Conservation (phyloP, 345 rosid species). For the Camelina neglecta region DNA sequence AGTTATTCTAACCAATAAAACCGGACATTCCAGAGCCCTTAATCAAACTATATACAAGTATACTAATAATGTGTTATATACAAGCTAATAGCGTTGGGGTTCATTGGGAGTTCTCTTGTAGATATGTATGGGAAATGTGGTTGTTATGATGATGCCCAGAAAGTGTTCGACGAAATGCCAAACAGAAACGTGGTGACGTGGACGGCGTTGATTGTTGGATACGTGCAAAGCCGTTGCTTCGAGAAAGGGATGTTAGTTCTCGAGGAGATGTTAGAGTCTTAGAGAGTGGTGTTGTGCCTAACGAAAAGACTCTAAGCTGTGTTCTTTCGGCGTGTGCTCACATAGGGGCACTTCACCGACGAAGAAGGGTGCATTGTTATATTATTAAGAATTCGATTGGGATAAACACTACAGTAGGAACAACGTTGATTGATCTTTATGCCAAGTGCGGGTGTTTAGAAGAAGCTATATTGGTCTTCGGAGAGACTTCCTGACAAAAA, state of each 20-base stretch:
- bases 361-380: slow-evolving; percentile 59
- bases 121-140: slow-evolving; percentile 67
- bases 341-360: slow-evolving; percentile 51
- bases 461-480: slow-evolving; percentile 39
- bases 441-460: slow-evolving; percentile 47
- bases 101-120: slow-evolving; percentile 64
- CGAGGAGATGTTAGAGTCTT: slow-evolving; percentile 65
- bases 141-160: slow-evolving; percentile 49
- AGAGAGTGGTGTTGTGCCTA: slow-evolving; percentile 56
- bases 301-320: slow-evolving; percentile 58
- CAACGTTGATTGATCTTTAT: slow-evolving; percentile 47
- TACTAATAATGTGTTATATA: too few relatives aligned
- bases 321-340: slow-evolving; percentile 57
- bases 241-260: slow-evolving; percentile 57
- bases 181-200: slow-evolving; percentile 66
- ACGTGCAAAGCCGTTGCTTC: slow-evolving; percentile 50
- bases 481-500: slow-evolving; percentile 33
- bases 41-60: too few relatives aligned
- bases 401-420: slow-evolving; percentile 39
- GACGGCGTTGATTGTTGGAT: slow-evolving; percentile 75
- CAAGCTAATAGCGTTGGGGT: slow-evolving; percentile 6
- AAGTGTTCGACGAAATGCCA: slow-evolving; percentile 62
- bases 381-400: slow-evolving; percentile 47
- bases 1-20: too few relatives aligned
- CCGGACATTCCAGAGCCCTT: too few relatives aligned